These are phyloP conservation scores for Bryum argenteum DNA, from an alignment of 225 moss, liverwort and hornwort genomes.

Conservation along the genomic window DNA sequence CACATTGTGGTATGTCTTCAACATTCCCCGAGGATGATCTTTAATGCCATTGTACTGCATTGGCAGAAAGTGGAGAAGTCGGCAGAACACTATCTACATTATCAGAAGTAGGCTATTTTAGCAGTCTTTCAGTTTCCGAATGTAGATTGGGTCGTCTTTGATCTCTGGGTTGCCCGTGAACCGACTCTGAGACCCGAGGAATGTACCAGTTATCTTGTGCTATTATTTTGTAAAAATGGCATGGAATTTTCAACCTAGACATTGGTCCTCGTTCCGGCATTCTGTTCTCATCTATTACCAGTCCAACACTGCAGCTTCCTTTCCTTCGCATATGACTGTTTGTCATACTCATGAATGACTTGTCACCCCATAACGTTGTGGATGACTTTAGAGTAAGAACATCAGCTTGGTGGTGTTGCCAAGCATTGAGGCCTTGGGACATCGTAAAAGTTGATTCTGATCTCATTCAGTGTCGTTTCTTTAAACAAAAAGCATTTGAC, in stretches of 20 bases:
- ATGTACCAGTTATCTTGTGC: constrained; percentile 22
- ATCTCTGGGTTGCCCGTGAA: neutral
- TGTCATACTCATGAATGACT: neutral
- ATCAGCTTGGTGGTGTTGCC: too few species aligned
- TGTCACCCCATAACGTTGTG: too few species aligned
- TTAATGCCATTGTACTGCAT: constrained; percentile 18
- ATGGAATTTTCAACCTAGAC: neutral
- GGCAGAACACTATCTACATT: constrained; percentile 19
- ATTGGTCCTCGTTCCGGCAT: neutral
- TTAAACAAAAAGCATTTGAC: too few species aligned
- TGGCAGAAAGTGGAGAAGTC: constrained; percentile 21
- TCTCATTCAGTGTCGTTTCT: too few species aligned
- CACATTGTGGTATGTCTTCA: constrained; percentile 29
- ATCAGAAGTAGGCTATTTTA: constrained; percentile 14
- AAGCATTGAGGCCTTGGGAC: too few species aligned
- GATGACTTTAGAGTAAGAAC: too few species aligned
- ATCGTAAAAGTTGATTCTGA: too few species aligned
- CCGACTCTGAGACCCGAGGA: constrained; percentile 18
- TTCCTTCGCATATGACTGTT: neutral
- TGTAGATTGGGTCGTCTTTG: constrained; percentile 25
- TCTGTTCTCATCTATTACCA: neutral
- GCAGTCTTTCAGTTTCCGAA: constrained; percentile 11
- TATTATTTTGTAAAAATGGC: constrained; percentile 29
- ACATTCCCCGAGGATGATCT: neutral
- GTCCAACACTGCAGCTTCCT: neutral